These are phyloP conservation scores for Gliomastix tumulicola DNA, from an alignment of 2,329 filamentous ascomycete species.

Conservation along the genomic window DNA sequence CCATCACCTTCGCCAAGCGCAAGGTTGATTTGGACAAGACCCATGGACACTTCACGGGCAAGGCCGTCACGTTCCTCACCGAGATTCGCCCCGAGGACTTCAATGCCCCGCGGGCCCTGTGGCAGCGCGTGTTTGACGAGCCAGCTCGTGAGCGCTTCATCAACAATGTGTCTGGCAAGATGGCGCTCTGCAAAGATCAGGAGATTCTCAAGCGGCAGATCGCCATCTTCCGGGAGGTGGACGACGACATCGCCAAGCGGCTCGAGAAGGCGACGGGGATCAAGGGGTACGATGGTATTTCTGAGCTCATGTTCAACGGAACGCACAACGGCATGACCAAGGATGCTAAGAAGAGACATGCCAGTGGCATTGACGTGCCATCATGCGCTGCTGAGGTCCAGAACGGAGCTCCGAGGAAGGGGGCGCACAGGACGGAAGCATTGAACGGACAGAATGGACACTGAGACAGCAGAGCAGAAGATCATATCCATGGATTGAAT, in stretches of 20 bases:
- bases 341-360: no score
- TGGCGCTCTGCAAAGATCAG: conserved; percentile 47
- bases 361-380: no score
- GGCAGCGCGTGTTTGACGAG: conserved; percentile 56
- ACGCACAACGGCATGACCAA: conserved; percentile 57
- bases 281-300: conserved; percentile 52
- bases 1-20: conserved; percentile 24
- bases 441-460: no score
- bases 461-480: no score
- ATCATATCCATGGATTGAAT: no score
- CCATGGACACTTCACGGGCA: conserved; percentile 28
- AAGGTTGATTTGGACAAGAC: conserved; percentile 26
- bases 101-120: conserved; percentile 45
- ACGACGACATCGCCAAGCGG: conserved; percentile 46
- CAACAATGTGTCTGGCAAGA: conserved; percentile 54
- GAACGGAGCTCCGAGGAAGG: no score
- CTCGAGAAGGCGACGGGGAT: conserved; percentile 57
- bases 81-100: conserved; percentile 30
- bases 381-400: no score
- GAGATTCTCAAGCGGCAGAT: conserved; percentile 60
- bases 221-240: conserved; percentile 57
- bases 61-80: conserved; percentile 27
- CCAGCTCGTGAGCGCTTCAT: conserved; percentile 50
- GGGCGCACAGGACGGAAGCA: no score
- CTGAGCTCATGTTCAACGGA: conserved; percentile 49